Percentiles rank a stretch among this genome's conserved stretches.
Conservation (phyloP, 1,284 basidiomycete species). For the Ceratobasidium sp. region DNA sequence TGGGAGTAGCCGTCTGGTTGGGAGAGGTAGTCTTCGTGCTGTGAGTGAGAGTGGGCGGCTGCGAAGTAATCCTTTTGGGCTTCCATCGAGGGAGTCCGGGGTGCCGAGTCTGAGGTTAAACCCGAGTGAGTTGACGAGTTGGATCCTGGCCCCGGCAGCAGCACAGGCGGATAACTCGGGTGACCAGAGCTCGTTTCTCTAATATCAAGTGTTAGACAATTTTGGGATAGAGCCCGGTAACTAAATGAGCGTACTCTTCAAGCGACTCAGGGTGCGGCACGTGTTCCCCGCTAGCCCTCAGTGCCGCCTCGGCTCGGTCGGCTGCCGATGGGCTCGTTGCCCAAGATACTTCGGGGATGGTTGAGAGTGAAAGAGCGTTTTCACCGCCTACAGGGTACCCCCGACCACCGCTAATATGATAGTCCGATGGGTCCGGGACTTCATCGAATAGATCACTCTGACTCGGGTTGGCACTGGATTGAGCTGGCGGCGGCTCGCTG, state of each 20-base stretch:
- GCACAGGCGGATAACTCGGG: slow-evolving; percentile 1
- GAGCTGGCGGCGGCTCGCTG: background rate
- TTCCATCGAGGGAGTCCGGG: slow-evolving; percentile 23
- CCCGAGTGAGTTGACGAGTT: slow-evolving; percentile 30
- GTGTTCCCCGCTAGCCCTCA: background rate
- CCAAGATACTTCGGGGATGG: slow-evolving; percentile 22
- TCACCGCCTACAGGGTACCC: background rate
- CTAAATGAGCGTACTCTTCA: slow-evolving; percentile 24
- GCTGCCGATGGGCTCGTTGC: slow-evolving; percentile 11
- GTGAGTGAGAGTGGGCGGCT: background rate
- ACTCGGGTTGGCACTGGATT: slow-evolving; percentile 4
- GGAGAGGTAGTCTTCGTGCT: slow-evolving; percentile 4
- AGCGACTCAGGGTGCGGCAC: background rate
- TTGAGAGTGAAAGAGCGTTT: background rate
- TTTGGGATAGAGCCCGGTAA: background rate
- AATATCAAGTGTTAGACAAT: background rate
- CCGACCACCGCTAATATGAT: slow-evolving; percentile 2
- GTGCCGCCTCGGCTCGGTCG: background rate
- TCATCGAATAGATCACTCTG: slow-evolving; percentile 1
- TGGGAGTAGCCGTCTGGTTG: slow-evolving; percentile 27
- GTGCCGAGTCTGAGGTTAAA: slow-evolving; percentile 21
- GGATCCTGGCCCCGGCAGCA: slow-evolving; percentile 16
- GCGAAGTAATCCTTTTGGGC: slow-evolving; percentile 23
- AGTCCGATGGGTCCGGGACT: slow-evolving; percentile 19
- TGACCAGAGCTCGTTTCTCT: slow-evolving; percentile 12